Evolutionary conservation across 257 asterid genomes (phyloP).

Genomic region (Linderniella brevidens): DNA sequence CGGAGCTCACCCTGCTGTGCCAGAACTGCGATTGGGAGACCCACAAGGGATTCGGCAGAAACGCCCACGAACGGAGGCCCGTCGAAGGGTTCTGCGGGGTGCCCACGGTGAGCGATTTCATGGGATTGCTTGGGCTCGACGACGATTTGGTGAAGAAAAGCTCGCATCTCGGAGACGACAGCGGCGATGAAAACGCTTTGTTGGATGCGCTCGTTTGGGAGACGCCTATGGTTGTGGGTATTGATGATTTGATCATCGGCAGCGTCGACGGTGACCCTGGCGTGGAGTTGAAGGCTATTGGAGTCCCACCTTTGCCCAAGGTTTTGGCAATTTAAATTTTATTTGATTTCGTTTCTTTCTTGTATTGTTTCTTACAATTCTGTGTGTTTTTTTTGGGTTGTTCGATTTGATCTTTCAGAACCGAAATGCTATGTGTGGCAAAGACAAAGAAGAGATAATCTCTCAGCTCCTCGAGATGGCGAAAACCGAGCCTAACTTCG

Average conservation of each 20-base stretch:
- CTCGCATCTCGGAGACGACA: conserved; percentile 9
- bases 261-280: conserved; percentile 20
- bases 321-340: conserved; percentile 13
- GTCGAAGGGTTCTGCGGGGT: conserved; percentile 71
- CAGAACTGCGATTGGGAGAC: conserved; percentile 95
- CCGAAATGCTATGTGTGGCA: conserved; percentile 76
- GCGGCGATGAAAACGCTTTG: conserved; percentile 22
- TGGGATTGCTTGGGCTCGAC: conserved; percentile 57
- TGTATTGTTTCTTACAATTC: background rate
- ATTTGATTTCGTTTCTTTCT: background rate
- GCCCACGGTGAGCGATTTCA: conserved; percentile 45
- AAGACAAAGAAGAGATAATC: conserved; percentile 66
- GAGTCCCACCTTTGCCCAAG: conserved; percentile 95
- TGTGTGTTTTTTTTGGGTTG: background rate
- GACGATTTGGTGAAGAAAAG: conserved; percentile 52
- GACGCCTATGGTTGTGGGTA: conserved; percentile 49
- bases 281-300: conserved; percentile 60
- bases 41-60: conserved; percentile 21
- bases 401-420: conserved; percentile 30
- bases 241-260: conserved; percentile 56
- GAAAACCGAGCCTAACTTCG: conserved; percentile 38
- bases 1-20: conserved; percentile 52
- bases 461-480: conserved; percentile 65
- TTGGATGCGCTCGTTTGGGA: conserved; percentile 75
- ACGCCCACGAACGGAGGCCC: conserved; percentile 62